Evolutionary conservation across 129 eudicot genomes (phyloP).

Genomic region (Mikania micrantha): DNA sequence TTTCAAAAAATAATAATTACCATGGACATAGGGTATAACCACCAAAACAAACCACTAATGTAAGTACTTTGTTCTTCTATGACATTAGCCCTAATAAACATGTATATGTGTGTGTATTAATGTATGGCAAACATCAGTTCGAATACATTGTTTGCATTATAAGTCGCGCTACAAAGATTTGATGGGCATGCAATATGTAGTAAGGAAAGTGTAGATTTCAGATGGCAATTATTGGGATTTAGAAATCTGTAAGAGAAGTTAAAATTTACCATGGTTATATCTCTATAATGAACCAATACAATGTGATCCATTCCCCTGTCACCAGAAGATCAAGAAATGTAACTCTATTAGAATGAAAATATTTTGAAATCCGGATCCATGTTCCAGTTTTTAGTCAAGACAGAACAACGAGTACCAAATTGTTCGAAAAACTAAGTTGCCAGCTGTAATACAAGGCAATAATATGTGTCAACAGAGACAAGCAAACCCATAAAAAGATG

Average conservation of each 20-base stretch:
- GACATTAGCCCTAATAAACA: neutral
- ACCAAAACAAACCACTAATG: neutral
- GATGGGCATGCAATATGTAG: neutral
- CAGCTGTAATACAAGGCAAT: neutral
- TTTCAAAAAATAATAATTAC: neutral
- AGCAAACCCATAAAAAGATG: conserved; percentile 6
- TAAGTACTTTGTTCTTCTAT: neutral
- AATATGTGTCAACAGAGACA: neutral
- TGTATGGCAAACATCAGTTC: neutral
- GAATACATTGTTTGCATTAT: conserved; percentile 3
- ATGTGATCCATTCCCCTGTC: conserved; percentile 86
- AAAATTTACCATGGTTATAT: conserved; percentile 52
- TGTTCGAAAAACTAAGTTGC: conserved; percentile 1
- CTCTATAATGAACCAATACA: conserved; percentile 98
- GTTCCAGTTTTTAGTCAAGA: neutral
- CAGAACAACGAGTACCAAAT: neutral
- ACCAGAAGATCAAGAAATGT: conserved; percentile 16
- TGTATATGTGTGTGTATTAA: neutral
- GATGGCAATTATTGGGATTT: neutral
- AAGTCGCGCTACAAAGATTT: neutral
- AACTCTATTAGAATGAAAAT: conserved; percentile 2
- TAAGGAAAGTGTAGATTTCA: neutral
- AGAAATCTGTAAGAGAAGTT: neutral
- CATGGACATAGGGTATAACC: neutral
- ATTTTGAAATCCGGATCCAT: neutral